Conservation (phyloP, 768 basidiomycete genomes). For the Gloeostereum incarnatum region DNA sequence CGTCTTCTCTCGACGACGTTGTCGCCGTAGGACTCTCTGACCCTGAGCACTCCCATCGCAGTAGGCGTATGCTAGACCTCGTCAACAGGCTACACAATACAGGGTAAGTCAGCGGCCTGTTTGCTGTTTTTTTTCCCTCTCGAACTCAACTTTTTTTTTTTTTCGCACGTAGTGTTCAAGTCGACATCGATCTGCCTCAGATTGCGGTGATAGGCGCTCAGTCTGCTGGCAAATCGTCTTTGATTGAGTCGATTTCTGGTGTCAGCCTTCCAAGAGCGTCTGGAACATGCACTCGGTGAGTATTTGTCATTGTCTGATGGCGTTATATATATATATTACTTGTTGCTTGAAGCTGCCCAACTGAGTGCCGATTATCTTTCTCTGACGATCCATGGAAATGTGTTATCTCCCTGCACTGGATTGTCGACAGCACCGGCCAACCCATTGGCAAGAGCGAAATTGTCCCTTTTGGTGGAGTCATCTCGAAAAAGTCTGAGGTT, state of each 20-base stretch:
- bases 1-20: too few relatives aligned
- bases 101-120: slow-evolving; percentile 29
- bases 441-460: slow-evolving; percentile 26
- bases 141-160: not conserved
- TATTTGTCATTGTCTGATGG: not conserved
- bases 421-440: slow-evolving; percentile 26
- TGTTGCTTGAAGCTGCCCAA: slow-evolving; percentile 12
- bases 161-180: slow-evolving; percentile 38
- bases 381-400: slow-evolving; percentile 38
- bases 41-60: slow-evolving; percentile 25
- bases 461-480: slow-evolving; percentile 39
- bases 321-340: not conserved
- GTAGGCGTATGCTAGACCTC: slow-evolving; percentile 46
- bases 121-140: not conserved
- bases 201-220: slow-evolving; percentile 70
- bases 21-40: slow-evolving; percentile 44
- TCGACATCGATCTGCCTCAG: slow-evolving; percentile 64
- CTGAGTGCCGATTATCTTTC: slow-evolving; percentile 42
- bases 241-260: slow-evolving; percentile 71
- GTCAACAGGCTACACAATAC: slow-evolving; percentile 53
- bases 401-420: slow-evolving; percentile 35
- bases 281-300: slow-evolving; percentile 70
- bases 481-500: slow-evolving; percentile 41
- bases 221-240: slow-evolving; percentile 68
- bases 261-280: slow-evolving; percentile 59